Percentiles rank a stretch among this genome's conserved stretches.
Conservation (phyloP, 2,329 filamentous ascomycete species). For the Penicillium sp. region DNA sequence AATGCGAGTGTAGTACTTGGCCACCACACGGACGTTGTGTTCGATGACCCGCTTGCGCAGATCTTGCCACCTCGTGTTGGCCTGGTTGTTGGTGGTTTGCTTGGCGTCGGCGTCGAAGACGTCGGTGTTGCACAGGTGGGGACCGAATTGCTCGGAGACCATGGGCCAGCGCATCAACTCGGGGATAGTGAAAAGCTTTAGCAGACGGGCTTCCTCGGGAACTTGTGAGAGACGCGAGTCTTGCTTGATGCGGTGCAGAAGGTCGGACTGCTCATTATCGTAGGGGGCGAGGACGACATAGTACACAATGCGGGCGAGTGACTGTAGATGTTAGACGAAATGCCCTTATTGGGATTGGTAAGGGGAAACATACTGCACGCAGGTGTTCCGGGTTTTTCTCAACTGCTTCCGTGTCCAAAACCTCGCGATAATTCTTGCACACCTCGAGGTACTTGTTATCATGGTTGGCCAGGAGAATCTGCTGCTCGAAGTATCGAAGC, state of each 20-base stretch:
- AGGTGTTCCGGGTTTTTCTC: constrained; percentile 87
- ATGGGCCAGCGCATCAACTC: constrained; percentile 99
- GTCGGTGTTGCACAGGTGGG: constrained; percentile 84
- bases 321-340: constrained; percentile 51
- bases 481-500: constrained; percentile 94
- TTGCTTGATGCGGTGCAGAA: constrained; percentile 87
- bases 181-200: constrained; percentile 92
- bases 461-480: constrained; percentile 93
- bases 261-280: constrained; percentile 97
- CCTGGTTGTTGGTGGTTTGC: constrained; percentile 74
- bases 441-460: constrained; percentile 96
- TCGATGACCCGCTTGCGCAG: constrained; percentile 98
- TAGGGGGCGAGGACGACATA: constrained; percentile 95
- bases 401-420: constrained; percentile 92
- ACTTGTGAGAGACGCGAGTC: constrained; percentile 81
- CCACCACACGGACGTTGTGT: constrained; percentile 96
- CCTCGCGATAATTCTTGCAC: constrained; percentile 97
- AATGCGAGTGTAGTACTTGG: constrained; percentile 98
- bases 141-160: constrained; percentile 83
- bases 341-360: not conserved
- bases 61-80: constrained; percentile 86
- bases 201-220: constrained; percentile 76
- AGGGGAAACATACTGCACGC: constrained; percentile 67
- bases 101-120: constrained; percentile 72
- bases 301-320: constrained; percentile 93